Percentiles rank a stretch among this genome's conserved stretches.
These are phyloP conservation scores for Cordyceps farinosa DNA, from an alignment of 2,329 filamentous ascomycete species.

Conservation along the genomic window DNA sequence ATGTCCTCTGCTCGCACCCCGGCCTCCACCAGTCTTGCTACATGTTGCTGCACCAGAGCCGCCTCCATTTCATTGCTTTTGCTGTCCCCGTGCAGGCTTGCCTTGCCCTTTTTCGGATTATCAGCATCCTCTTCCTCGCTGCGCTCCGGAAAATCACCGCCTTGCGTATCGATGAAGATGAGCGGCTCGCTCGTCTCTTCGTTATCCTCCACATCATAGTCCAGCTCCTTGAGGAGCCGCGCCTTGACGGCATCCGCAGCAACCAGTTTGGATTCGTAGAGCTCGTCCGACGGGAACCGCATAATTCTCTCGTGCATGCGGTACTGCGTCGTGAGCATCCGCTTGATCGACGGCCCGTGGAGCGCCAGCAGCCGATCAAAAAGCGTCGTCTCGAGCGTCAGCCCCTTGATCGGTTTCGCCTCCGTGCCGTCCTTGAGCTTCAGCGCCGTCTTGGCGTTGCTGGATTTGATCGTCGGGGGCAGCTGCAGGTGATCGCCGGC, in stretches of 20 bases:
- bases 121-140: slow-evolving; percentile 66
- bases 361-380: slow-evolving; percentile 84
- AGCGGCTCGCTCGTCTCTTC: slow-evolving; percentile 87
- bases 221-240: slow-evolving; percentile 71
- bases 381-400: slow-evolving; percentile 79
- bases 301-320: slow-evolving; percentile 97
- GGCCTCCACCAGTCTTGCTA: slow-evolving; percentile 68
- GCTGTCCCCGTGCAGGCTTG: slow-evolving; percentile 54
- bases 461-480: slow-evolving; percentile 88
- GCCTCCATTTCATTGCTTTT: slow-evolving; percentile 94
- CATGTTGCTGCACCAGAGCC: slow-evolving; percentile 72
- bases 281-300: slow-evolving; percentile 83
- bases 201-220: slow-evolving; percentile 71
- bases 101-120: slow-evolving; percentile 41
- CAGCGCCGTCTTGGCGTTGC: slow-evolving; percentile 49
- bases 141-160: slow-evolving; percentile 84
- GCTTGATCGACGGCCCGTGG: slow-evolving; percentile 80
- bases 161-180: slow-evolving; percentile 94
- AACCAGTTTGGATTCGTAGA: slow-evolving; percentile 79
- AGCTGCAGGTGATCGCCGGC: slow-evolving; percentile 94
- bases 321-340: slow-evolving; percentile 95
- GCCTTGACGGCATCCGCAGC: slow-evolving; percentile 75
- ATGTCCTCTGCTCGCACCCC: slow-evolving; percentile 82
- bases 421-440: slow-evolving; percentile 36
- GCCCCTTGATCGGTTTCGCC: slow-evolving; percentile 43